Percentiles rank a stretch among this genome's conserved stretches.
Evolutionary conservation across 108 stramenopile species (phyloP).

Genomic region (Hondaea fermentalgiana): DNA sequence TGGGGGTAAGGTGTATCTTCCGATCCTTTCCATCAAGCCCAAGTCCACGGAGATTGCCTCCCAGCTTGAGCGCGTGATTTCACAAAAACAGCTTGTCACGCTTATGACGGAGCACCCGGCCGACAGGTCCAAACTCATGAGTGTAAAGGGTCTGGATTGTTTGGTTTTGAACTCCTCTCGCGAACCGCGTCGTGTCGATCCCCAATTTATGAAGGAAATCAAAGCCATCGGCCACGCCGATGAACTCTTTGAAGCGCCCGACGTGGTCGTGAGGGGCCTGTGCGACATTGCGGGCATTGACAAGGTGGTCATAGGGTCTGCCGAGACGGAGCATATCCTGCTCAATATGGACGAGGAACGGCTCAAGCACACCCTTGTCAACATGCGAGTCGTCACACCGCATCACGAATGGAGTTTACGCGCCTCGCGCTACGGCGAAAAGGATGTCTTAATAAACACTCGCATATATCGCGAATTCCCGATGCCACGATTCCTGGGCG

Average conservation of each 20-base stretch:
- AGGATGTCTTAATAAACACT: too few relatives aligned
- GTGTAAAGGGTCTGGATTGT: background rate
- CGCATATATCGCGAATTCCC: too few relatives aligned
- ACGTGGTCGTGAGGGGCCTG: slow-evolving; percentile 59
- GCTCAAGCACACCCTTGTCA: too few relatives aligned
- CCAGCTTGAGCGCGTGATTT: background rate
- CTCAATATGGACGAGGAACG: too few relatives aligned
- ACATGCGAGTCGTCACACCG: too few relatives aligned
- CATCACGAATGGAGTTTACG: too few relatives aligned
- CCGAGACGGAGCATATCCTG: slow-evolving; percentile 53
- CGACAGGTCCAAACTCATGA: background rate
- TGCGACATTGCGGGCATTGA: slow-evolving; percentile 49
- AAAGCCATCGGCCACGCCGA: slow-evolving; percentile 46
- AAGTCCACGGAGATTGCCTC: background rate
- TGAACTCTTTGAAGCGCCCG: slow-evolving; percentile 58
- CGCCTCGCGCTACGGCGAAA: too few relatives aligned
- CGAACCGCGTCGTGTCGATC: background rate
- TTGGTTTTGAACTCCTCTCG: background rate
- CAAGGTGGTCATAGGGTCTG: slow-evolving; percentile 64
- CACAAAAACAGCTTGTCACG: background rate
- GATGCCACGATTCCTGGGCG: too few relatives aligned
- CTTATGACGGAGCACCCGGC: background rate
- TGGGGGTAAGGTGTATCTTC: background rate
- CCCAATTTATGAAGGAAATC: background rate
- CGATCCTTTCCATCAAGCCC: background rate